Base-by-base conservation (phyloP, 345 rosid species). In the Limnanthes douglasii region DNA sequence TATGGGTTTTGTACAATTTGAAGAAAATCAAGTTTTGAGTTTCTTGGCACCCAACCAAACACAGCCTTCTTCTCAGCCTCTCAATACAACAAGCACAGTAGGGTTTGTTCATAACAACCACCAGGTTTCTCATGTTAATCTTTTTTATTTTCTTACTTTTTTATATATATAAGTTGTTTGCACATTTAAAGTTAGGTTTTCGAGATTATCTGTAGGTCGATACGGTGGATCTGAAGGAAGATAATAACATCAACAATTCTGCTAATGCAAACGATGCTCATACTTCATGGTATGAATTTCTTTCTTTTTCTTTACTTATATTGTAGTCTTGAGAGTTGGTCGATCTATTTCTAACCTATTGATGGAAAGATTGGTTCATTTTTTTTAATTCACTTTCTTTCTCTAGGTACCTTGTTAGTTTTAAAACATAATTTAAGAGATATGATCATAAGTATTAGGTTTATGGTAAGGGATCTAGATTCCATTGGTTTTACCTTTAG, bases 1-100 rank as follows among this genome's bases (percentile, higher is more conserved):
- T 28, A 79, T 85, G 77, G 72, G 79, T 11, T 84, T 84, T 40
- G 62, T 71, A 11, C 93, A 72, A 15, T 79, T 69, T 37, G 85
- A 85, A 54, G 96, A 79, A 50, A 71, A 72, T 29, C 85, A 69
- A 21, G 76, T 73, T 11, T 52, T 79, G 25, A 75, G 73, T 30
- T 85, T 85, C 60, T 65, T 76, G 64, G 53, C 82, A 15, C 72
- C 86, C 12, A 39, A 73, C 1, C 51, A 39, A 4, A 31, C 68
- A 11, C 51, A 53, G 9, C 41, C 60, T 0, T 47, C 77, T 65
- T 38, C 65, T 50, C 67, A 49, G 12, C 33, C 33, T 60, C 29
- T 50, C 46, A 46, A 19, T 47, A 45, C 53, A 23, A 20, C 52
- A 24, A 42, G 59, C 27, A 46, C 65, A 39, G 32, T 67, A 49